phyloP scores from a whole-genome alignment of 371 early-diverging fungal species.

The Mortierella sp. region DNA sequence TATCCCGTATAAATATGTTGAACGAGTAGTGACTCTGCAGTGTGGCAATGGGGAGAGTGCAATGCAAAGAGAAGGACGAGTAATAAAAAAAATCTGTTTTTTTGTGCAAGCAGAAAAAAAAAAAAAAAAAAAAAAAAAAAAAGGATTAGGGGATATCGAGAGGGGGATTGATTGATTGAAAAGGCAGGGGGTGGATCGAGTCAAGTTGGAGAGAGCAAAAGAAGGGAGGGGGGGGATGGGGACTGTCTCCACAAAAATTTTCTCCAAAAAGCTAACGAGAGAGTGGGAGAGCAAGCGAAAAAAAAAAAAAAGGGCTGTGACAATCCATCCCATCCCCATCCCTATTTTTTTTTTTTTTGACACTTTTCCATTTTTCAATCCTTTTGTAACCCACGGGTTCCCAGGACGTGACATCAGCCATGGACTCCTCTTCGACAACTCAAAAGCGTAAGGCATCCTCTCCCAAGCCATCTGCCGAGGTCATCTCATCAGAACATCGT shows the following conservation, averaged over 20 bases:
- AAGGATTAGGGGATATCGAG: too few relatives aligned
- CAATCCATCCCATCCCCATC: conserved; percentile 1
- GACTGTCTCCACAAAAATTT: too few relatives aligned
- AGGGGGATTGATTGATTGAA: too few relatives aligned
- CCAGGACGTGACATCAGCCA: conserved; percentile 4
- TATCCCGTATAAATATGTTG: background rate
- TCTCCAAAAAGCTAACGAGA: background rate
- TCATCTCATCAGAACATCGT: conserved; percentile 5
- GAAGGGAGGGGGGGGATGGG: too few relatives aligned
- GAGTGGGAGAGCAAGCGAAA: conserved; percentile 7
- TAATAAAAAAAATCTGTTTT: too few relatives aligned
- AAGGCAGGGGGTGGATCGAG: too few relatives aligned
- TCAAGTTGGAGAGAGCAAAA: background rate
- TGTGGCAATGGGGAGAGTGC: too few relatives aligned
- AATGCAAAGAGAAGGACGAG: too few relatives aligned
- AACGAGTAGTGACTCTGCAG: background rate
- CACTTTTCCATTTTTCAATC: background rate
- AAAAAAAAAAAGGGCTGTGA: background rate
- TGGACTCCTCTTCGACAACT: background rate
- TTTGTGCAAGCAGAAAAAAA: too few relatives aligned
- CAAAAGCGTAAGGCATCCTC: conserved; percentile 46
- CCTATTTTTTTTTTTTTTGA: background rate
- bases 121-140: too few relatives aligned
- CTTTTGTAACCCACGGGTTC: conserved; percentile 13
- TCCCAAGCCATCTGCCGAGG: conserved; percentile 2